Conservation (phyloP, 805 yeast species). For the Hanseniaspora lindneri region DNA sequence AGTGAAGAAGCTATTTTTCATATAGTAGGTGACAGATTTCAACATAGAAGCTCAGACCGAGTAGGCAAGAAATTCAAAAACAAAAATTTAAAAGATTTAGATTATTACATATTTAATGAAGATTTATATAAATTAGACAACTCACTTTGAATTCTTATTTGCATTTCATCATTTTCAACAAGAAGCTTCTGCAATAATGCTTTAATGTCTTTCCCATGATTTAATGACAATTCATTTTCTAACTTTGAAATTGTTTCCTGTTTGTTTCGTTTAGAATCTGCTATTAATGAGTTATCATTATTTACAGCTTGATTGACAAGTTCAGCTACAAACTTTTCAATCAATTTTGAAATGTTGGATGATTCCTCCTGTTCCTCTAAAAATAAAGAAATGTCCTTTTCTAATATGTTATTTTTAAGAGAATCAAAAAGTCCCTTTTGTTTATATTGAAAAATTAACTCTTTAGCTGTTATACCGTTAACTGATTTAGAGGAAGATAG, state of each 20-base stretch:
- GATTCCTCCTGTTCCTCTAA: slow-evolving; percentile 21
- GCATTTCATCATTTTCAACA: slow-evolving; percentile 19
- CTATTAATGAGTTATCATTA: slow-evolving; percentile 25
- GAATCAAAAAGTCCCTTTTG: slow-evolving; percentile 28
- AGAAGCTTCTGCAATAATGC: slow-evolving; percentile 19
- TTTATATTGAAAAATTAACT: slow-evolving; percentile 26
- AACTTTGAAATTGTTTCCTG: slow-evolving; percentile 28
- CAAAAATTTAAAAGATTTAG: slow-evolving; percentile 54
- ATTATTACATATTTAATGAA: slow-evolving; percentile 21
- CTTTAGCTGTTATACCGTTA: slow-evolving; percentile 15
- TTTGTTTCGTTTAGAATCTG: slow-evolving; percentile 23
- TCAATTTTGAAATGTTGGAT: slow-evolving; percentile 9
- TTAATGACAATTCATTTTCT: slow-evolving; percentile 26
- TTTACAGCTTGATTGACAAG: slow-evolving; percentile 26
- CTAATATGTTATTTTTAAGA: slow-evolving; percentile 23
- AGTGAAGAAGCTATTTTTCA: slow-evolving; percentile 38
- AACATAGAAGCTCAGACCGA: slow-evolving; percentile 65
- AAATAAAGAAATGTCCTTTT: slow-evolving; percentile 9
- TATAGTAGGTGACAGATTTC: slow-evolving; percentile 68
- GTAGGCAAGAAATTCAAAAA: slow-evolving; percentile 76
- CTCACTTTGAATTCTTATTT: slow-evolving; percentile 19
- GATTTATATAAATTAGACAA: slow-evolving; percentile 15
- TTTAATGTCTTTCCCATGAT: slow-evolving; percentile 21
- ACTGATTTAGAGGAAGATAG: no score
- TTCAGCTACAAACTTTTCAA: slow-evolving; percentile 21